A percentile compares a stretch with the other conserved stretches of the same genome.
These are phyloP conservation scores for Phytophthora sansomeana DNA, from an alignment of 352 stramenopile genomes.

Conservation along the genomic window DNA sequence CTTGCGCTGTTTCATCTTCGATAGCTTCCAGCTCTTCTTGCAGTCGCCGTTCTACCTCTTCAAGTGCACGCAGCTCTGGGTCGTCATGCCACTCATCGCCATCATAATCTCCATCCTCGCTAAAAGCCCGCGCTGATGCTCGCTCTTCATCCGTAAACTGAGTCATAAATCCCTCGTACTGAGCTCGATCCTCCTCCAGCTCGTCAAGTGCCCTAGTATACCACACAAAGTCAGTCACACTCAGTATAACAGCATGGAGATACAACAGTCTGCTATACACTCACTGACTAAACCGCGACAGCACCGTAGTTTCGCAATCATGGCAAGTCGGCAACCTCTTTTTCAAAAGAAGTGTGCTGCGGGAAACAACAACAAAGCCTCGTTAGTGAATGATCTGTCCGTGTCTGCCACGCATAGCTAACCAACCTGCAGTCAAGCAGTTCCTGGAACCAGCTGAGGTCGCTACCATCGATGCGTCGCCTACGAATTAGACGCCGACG, in stretches of 20 bases:
- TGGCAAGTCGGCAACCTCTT: slow-evolving; percentile 82
- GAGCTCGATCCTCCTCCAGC: slow-evolving; percentile 52
- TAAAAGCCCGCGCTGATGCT: slow-evolving; percentile 19
- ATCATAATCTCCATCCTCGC: slow-evolving; percentile 41
- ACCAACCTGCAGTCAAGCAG: slow-evolving; percentile 79
- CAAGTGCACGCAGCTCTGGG: slow-evolving; percentile 57
- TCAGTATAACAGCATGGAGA: neutral
- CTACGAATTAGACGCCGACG: slow-evolving; percentile 65
- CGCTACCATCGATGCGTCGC: slow-evolving; percentile 74
- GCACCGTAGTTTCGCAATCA: slow-evolving; percentile 64
- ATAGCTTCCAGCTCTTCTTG: slow-evolving; percentile 62
- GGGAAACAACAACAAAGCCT: slow-evolving; percentile 13
- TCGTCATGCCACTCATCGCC: slow-evolving; percentile 51
- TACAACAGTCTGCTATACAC: slow-evolving; percentile 10
- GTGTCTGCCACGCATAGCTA: neutral
- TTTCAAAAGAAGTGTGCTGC: slow-evolving; percentile 67
- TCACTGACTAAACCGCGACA: slow-evolving; percentile 67
- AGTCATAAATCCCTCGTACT: slow-evolving; percentile 67
- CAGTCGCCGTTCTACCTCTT: slow-evolving; percentile 70
- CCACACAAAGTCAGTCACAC: slow-evolving; percentile 13
- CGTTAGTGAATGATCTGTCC: neutral
- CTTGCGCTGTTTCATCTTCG: slow-evolving; percentile 62
- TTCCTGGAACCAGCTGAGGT: slow-evolving; percentile 87
- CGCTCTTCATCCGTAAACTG: slow-evolving; percentile 53
- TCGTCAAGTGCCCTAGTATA: slow-evolving; percentile 49